phyloP scores from a whole-genome alignment of 768 basidiomycete species.

The Clitopilus passeckerianus region DNA sequence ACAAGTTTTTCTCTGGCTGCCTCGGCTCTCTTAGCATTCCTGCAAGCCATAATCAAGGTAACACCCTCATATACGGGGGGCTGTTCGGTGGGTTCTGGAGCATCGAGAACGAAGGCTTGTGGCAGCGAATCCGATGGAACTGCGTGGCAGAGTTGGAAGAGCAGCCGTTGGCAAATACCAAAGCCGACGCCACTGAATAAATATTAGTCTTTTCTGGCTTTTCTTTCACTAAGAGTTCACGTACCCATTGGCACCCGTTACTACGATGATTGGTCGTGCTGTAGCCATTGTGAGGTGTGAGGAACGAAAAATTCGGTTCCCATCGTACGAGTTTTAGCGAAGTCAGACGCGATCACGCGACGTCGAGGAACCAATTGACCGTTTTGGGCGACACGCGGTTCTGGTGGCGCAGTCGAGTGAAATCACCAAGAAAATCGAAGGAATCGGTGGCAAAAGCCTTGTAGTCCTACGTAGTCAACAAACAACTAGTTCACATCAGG shows the following conservation, averaged over 20 bases:
- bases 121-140: constrained; percentile 48
- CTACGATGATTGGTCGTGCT: constrained; percentile 46
- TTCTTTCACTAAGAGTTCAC: constrained; percentile 8
- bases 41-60: constrained; percentile 79
- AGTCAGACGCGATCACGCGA: not conserved
- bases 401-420: not conserved
- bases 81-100: constrained; percentile 2
- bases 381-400: not conserved
- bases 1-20: constrained; percentile 53
- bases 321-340: constrained; percentile 12
- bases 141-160: constrained; percentile 56
- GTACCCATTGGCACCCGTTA: constrained; percentile 71
- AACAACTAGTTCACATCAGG: too few relatives aligned
- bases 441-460: too few relatives aligned
- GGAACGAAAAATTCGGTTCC: not conserved
- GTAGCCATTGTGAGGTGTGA: constrained; percentile 20
- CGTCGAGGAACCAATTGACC: not conserved
- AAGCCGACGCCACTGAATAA: constrained; percentile 71
- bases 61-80: constrained; percentile 34
- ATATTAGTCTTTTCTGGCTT: not conserved
- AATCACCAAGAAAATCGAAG: not conserved
- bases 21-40: constrained; percentile 60
- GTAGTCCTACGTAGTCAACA: too few relatives aligned
- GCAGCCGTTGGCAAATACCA: constrained; percentile 75
- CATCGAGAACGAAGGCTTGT: constrained; percentile 24